Evolutionary conservation across 2,329 filamentous ascomycete genomes (phyloP).

Genomic region (Madurella fahalii): DNA sequence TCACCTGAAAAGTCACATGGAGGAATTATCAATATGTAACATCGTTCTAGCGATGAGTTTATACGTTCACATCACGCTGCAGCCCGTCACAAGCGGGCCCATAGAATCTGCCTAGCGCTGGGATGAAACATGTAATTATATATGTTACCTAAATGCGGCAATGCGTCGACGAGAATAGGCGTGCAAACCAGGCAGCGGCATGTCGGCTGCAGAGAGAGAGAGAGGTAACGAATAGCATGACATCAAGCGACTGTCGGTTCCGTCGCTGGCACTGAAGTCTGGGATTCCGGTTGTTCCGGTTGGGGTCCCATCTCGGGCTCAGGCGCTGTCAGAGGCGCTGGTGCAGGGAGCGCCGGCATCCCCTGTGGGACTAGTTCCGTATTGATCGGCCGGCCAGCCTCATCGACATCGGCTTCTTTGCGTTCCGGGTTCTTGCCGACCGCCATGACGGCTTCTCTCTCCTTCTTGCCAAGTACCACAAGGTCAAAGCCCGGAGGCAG

Average conservation of each 20-base stretch:
- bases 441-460: conserved; percentile 38
- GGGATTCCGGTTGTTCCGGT: background rate
- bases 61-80: too few species aligned
- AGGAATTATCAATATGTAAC: too few species aligned
- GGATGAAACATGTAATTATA: too few species aligned
- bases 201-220: too few species aligned
- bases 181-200: background rate
- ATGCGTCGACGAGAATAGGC: too few species aligned
- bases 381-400: conserved; percentile 36
- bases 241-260: background rate
- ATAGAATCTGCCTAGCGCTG: too few species aligned
- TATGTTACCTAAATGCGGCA: too few species aligned
- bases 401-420: conserved; percentile 43
- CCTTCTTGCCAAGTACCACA: conserved; percentile 49
- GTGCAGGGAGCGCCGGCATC: background rate
- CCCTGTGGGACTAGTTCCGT: conserved; percentile 25
- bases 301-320: conserved; percentile 4
- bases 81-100: too few species aligned
- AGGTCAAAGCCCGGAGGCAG: conserved; percentile 48
- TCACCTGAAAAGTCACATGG: conserved; percentile 5
- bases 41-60: too few species aligned
- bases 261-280: background rate
- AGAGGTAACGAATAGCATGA: background rate
- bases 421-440: conserved; percentile 48
- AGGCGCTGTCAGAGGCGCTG: background rate